These are phyloP conservation scores for Glarea lozoyensis DNA, from an alignment of 495 filamentous ascomycete genomes.

Conservation along the genomic window DNA sequence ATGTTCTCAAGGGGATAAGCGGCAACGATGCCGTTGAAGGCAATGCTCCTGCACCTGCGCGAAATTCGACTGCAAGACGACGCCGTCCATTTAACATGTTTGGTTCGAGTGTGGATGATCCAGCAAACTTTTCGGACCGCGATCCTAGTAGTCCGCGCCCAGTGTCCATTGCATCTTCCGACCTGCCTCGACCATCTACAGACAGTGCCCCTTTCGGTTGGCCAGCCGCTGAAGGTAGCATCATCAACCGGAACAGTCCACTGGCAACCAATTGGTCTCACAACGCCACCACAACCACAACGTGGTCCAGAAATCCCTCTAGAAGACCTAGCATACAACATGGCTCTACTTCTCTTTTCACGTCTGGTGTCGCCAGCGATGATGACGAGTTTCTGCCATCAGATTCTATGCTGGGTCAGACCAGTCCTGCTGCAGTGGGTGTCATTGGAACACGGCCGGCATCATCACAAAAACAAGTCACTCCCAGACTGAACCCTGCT, in stretches of 20 bases:
- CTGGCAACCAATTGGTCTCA: conserved; percentile 49
- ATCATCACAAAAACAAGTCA: conserved; percentile 24
- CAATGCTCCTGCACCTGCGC: conserved; percentile 34
- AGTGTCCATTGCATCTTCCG: conserved; percentile 69
- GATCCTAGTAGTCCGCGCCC: conserved; percentile 66
- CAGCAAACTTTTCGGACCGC: conserved; percentile 44
- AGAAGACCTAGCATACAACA: conserved; percentile 47
- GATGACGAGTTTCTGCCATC: conserved; percentile 20
- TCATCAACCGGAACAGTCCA: conserved; percentile 41
- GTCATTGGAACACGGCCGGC: conserved; percentile 24
- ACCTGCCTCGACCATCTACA: conserved; percentile 72
- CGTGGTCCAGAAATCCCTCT: conserved; percentile 50
- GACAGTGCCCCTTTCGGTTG: conserved; percentile 65
- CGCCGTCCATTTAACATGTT: conserved; percentile 49
- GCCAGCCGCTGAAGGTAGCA: conserved; percentile 41
- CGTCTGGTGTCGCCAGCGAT: conserved; percentile 15
- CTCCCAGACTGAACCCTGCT: conserved; percentile 53
- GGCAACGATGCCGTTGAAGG: conserved; percentile 18
- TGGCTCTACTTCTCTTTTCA: conserved; percentile 35
- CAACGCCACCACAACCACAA: conserved; percentile 23
- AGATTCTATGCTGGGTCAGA: conserved; percentile 8
- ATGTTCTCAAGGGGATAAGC: conserved; percentile 37
- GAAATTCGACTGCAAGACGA: conserved; percentile 26
- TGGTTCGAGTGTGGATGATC: conserved; percentile 49
- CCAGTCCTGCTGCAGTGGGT: conserved; percentile 20